Base-by-base conservation (phyloP, 495 filamentous ascomycete genomes). In the Pyrenula aspistea region DNA sequence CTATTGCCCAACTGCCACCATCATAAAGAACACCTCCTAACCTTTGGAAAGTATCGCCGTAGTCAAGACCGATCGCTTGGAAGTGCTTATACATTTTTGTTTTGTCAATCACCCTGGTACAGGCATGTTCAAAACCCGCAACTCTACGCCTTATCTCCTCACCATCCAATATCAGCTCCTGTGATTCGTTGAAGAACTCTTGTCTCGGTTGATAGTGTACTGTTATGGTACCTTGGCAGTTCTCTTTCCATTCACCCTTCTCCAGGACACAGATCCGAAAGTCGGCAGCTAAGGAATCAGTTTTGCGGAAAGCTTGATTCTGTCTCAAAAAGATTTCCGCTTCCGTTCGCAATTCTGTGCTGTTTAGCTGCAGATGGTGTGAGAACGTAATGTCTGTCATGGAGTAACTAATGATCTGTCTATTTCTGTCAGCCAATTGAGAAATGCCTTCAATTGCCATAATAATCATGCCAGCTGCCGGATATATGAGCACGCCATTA, bases 371-470 rank as follows among this genome's bases (percentile, higher is more conserved):
- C 62, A n/a, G 67, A 64, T 0, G 73, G 72, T n/a, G 74, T 49
- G 11, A 68, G 57, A 22, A 74, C 24, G 62, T 61, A 0, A 75
- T 49, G n/a, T 59, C 53, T 1, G 50, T 53, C 55, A 63, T 64
- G n/a, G n/a, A 10, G n/a, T n/a, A n/a, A n/a, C n/a, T n/a, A n/a
- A n/a, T n/a, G n/a, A n/a, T n/a, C n/a, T n/a, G n/a, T 62, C 22
- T 62, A 67, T 2, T 59, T 60, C 20, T 15, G 22, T 58, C 56
- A 15, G 59, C 57, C 10, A 60, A 56, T 23, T 71, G 68, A 51
- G 59, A 60, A 8, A 63, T 54, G 3, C 67, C 75, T 49, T 77
- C 73, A 2, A 75, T 55, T 0, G 64, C 75, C 67, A 73, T 72
- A 4, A 62, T 53, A 4, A 73, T 24, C 57, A 67, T 70, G 1